phyloP scores from a whole-genome alignment of 768 basidiomycete species.

The Lentinula lateritia region DNA sequence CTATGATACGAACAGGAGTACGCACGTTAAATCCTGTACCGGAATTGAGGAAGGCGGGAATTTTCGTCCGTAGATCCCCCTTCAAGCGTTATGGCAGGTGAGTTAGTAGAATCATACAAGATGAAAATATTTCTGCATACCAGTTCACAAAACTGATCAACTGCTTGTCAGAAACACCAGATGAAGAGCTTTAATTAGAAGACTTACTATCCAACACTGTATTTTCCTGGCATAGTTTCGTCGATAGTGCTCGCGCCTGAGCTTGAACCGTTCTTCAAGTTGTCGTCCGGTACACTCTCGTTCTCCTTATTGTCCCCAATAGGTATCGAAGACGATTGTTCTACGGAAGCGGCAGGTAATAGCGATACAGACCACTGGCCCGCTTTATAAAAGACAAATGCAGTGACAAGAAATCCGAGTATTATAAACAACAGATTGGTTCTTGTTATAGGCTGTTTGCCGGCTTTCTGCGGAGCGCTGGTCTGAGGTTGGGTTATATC shows the following conservation, averaged over 20 bases:
- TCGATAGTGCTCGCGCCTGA: slow-evolving; percentile 5
- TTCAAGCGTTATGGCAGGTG: slow-evolving; percentile 19
- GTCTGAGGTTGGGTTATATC: slow-evolving; percentile 11
- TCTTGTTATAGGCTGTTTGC: slow-evolving; percentile 18
- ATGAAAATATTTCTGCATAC: slow-evolving; percentile 26
- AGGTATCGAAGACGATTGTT: slow-evolving; percentile 3
- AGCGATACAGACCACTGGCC: slow-evolving; percentile 31
- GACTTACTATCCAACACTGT: slow-evolving; percentile 78
- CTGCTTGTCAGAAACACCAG: slow-evolving; percentile 8
- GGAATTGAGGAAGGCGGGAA: slow-evolving; percentile 86
- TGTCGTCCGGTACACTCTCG: slow-evolving; percentile 5
- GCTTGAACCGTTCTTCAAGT: slow-evolving; percentile 6
- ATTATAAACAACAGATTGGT: slow-evolving; percentile 29
- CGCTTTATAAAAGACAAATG: slow-evolving; percentile 35
- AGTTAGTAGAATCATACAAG: background rate
- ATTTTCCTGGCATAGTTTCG: slow-evolving; percentile 48
- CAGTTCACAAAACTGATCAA: slow-evolving; percentile 71
- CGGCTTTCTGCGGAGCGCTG: slow-evolving; percentile 17
- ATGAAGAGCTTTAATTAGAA: background rate
- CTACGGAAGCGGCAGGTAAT: slow-evolving; percentile 5
- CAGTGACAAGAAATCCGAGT: slow-evolving; percentile 28
- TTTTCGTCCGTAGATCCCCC: slow-evolving; percentile 95
- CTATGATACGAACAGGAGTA: slow-evolving; percentile 8
- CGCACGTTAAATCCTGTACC: slow-evolving; percentile 78
- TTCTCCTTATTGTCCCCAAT: background rate